These are phyloP conservation scores for Diaporthe destruens DNA, from an alignment of 2,329 filamentous ascomycete species.

Conservation along the genomic window DNA sequence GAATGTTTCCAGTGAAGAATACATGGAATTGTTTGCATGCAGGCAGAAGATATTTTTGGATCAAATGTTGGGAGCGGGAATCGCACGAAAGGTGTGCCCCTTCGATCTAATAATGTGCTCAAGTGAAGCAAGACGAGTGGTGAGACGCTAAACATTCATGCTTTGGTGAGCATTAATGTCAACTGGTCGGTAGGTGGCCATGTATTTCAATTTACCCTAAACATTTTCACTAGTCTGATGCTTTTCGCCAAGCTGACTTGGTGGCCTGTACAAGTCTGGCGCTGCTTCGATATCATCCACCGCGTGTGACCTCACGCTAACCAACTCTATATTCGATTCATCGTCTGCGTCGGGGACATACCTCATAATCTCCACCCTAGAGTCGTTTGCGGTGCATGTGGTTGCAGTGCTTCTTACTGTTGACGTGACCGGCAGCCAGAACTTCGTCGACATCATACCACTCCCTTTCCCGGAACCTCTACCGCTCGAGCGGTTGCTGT, in stretches of 20 bases:
- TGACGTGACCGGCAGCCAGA: slow-evolving; percentile 9
- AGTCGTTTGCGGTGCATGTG: slow-evolving; percentile 9
- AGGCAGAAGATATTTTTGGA: no score
- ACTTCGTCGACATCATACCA: slow-evolving; percentile 10
- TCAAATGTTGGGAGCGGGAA: not conserved
- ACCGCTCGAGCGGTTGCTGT: slow-evolving; percentile 6
- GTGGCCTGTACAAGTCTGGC: slow-evolving; percentile 12
- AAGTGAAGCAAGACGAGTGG: no score
- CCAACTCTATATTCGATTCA: slow-evolving; percentile 20
- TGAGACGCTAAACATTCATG: no score
- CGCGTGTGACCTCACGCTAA: slow-evolving; percentile 4
- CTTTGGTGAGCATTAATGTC: not conserved
- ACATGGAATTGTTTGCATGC: no score
- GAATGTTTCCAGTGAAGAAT: no score
- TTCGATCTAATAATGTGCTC: not conserved
- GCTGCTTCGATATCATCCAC: not conserved
- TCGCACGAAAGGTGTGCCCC: not conserved
- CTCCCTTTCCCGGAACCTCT: not conserved
- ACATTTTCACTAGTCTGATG: not conserved
- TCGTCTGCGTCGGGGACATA: not conserved
- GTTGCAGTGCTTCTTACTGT: slow-evolving; percentile 6
- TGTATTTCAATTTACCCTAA: not conserved
- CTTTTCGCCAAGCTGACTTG: slow-evolving; percentile 25
- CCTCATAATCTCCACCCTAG: not conserved
- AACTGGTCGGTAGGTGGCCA: no score